Evolutionary conservation across 495 filamentous ascomycete genomes (phyloP).

Genomic region (Rhizodiscina lignyota): DNA sequence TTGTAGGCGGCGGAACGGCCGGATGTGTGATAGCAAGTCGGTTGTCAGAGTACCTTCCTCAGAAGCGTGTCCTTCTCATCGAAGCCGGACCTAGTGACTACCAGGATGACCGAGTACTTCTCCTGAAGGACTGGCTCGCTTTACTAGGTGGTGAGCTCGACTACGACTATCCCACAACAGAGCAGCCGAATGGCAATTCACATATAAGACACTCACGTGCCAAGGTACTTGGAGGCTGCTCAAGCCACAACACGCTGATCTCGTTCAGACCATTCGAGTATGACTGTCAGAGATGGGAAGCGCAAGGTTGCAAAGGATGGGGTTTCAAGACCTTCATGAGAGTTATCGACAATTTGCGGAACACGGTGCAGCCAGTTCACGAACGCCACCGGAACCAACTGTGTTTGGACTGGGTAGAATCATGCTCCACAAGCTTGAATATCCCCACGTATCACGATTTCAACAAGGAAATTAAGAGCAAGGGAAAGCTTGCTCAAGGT

Average conservation of each 20-base stretch:
- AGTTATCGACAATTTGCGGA: constrained; percentile 56
- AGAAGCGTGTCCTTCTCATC: constrained; percentile 24
- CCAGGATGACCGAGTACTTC: constrained; percentile 51
- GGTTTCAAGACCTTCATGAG: constrained; percentile 62
- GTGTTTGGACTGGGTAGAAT: constrained; percentile 66
- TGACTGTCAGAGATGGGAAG: constrained; percentile 57
- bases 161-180: constrained; percentile 73
- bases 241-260: constrained; percentile 74
- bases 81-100: constrained; percentile 33
- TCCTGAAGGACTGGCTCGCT: constrained; percentile 64
- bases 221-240: constrained; percentile 75
- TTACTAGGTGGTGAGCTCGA: constrained; percentile 68
- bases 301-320: constrained; percentile 60
- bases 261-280: constrained; percentile 72
- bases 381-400: constrained; percentile 62
- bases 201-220: constrained; percentile 71
- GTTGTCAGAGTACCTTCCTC: constrained; percentile 28
- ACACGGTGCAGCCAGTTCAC: constrained; percentile 67
- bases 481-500: constrained; percentile 49
- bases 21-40: constrained; percentile 71
- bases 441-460: constrained; percentile 68
- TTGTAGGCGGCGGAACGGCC: constrained; percentile 76
- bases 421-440: constrained; percentile 52
- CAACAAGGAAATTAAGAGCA: constrained; percentile 55
- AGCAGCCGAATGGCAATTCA: constrained; percentile 64